Conservation (phyloP, 2,329 filamentous ascomycete genomes). For the Pseudogymnoascus sp. region DNA sequence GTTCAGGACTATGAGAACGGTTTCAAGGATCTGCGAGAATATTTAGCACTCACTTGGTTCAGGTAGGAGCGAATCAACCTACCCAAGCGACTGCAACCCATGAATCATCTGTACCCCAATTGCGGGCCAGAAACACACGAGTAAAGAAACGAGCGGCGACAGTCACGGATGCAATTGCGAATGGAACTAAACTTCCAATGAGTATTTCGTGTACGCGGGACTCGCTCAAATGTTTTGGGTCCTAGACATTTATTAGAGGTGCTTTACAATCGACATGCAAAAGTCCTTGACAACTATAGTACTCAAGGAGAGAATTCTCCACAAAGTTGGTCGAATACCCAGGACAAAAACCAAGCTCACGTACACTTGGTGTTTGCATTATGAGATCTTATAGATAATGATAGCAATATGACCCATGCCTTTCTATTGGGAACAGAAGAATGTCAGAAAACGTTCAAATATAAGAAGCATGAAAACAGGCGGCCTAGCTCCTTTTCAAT, state of each 20-base stretch:
- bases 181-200: constrained; percentile 15
- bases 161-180: constrained; percentile 13
- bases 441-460: not conserved
- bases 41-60: not conserved
- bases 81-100: constrained; percentile 17
- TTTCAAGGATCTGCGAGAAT: not conserved
- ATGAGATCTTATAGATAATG: not conserved
- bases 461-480: not conserved
- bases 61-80: not conserved
- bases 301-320: not conserved
- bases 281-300: not conserved
- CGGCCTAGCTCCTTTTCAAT: not conserved
- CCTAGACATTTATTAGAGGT: not conserved
- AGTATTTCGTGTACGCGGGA: constrained; percentile 13
- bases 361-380: not conserved
- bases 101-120: constrained; percentile 18
- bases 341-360: not conserved
- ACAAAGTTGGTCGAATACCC: not conserved
- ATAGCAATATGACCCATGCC: not conserved
- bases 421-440: not conserved
- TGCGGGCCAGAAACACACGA: constrained; percentile 13
- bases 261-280: not conserved
- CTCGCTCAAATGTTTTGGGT: not conserved
- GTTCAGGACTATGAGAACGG: constrained; percentile 11
- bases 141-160: constrained; percentile 17